These are phyloP conservation scores for Aegilops tauschii DNA, from an alignment of 176 grass and related monocot species.

Conservation along the genomic window DNA sequence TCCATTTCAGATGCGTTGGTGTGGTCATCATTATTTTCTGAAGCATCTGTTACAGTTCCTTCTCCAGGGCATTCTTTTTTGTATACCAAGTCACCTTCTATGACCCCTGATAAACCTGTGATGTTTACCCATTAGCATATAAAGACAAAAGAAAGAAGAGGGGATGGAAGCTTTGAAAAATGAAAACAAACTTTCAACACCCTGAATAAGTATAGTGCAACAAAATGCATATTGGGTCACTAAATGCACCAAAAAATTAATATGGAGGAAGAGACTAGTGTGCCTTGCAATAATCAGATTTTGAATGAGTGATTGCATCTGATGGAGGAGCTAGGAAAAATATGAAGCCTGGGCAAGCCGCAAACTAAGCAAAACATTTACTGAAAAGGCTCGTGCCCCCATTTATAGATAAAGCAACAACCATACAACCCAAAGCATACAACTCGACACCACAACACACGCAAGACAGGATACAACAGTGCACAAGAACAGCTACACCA, in stretches of 20 bases:
- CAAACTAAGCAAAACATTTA: background rate
- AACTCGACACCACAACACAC: no score
- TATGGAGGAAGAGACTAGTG: background rate
- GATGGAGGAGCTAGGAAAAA: background rate
- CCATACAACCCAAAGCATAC: no score
- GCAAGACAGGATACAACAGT: no score
- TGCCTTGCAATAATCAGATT: background rate
- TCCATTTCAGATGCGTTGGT: constrained; percentile 44
- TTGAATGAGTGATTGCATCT: background rate
- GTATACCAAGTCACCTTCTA: constrained; percentile 88
- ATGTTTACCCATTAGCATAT: constrained; percentile 25
- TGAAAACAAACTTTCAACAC: background rate
- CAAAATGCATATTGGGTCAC: background rate
- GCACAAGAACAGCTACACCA: no score
- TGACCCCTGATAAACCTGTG: constrained; percentile 77
- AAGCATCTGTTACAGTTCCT: constrained; percentile 25
- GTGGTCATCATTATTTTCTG: constrained; percentile 37
- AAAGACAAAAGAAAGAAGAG: constrained; percentile 18
- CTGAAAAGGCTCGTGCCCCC: no score
- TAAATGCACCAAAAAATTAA: background rate
- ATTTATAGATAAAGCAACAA: no score
- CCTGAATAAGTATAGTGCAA: background rate
- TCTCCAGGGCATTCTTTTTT: constrained; percentile 54
- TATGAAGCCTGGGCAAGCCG: background rate
- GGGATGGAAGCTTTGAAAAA: background rate